A percentile compares a stretch with the other conserved stretches of the same genome.
Conservation (phyloP, 2,329 filamentous ascomycete genomes). For the Metarhizium rileyi region DNA sequence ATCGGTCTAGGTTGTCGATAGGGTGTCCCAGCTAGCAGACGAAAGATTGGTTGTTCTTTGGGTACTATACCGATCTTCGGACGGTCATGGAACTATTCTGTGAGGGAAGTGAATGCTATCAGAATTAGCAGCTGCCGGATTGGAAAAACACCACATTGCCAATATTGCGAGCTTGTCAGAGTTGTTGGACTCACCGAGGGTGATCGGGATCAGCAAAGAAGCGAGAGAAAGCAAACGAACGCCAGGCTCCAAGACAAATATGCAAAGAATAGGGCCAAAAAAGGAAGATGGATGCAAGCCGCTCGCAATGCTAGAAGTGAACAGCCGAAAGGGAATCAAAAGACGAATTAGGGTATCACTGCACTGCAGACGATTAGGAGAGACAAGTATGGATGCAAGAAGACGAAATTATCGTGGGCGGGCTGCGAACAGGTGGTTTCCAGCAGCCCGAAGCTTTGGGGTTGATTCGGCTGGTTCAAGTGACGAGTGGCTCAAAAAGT, state of each 20-base stretch:
- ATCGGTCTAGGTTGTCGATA: not conserved
- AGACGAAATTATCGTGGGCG: not conserved
- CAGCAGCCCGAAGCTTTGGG: not conserved
- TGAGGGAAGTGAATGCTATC: conserved; percentile 2
- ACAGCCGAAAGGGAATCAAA: not conserved
- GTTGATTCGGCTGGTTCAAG: not conserved
- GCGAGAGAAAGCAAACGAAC: conserved; percentile 18
- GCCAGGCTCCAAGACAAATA: conserved; percentile 16
- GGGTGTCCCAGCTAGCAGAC: not conserved
- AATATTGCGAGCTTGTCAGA: not conserved
- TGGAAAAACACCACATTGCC: not conserved
- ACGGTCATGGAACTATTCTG: conserved; percentile 18
- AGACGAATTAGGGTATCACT: not conserved
- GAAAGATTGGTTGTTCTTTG: not conserved
- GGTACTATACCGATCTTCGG: conserved; percentile 17
- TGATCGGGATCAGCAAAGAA: not conserved
- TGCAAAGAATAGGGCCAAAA: conserved; percentile 10
- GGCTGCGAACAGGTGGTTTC: not conserved
- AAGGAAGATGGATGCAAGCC: conserved; percentile 7
- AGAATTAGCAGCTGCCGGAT: conserved; percentile 3
- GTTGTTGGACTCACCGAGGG: conserved; percentile 1
- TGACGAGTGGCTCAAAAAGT: not conserved
- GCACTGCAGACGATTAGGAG: conserved; percentile 1
- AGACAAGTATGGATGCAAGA: conserved; percentile 1
- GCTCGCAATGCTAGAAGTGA: conserved; percentile 7